Base-by-base conservation (phyloP, 2,329 filamentous ascomycete species). In the Simplicillium aogashimaense region DNA sequence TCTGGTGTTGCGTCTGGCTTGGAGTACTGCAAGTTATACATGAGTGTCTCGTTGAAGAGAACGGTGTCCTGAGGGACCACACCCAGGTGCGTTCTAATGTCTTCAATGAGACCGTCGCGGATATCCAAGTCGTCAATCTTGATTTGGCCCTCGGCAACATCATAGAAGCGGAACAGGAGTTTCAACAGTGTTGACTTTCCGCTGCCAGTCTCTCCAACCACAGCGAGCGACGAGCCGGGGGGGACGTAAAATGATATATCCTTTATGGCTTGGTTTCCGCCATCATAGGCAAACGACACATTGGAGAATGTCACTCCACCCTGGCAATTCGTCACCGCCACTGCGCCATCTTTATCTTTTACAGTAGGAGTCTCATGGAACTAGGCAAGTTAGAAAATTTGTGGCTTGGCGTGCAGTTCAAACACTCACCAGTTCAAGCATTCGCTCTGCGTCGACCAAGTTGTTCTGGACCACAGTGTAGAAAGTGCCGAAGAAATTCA, bases 11-110 rank as follows among this genome's bases (percentile, higher is more conserved):
- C 84, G 20, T 71, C 58, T 38, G 83, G 82, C 46, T 86, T 86
- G 45, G 86, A 85, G 56, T 92, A 92, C 55, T 78, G 81, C 45
- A 92, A 65, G 55, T 92, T 92, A 63, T 90, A 90, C 83, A 92
- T 87, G 45, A 92, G 65, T 1, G 82, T 83, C 56, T 90, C 86
- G 56, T 92, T 92, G 70, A 92, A 92, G 37, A 92, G 67, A 13
- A 92, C 81, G 3, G 87, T 94, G 52, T 95, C 88, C 60, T 95
- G 88, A 3, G 88, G 88, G 10, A 95, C 88, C 35, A 95, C 87
- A 33, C 87, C 88, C 52, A 94, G 92, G 55, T 86, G 81, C 43
- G 74, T 73, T 50, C 88, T 78, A 39, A 94, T 67, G 25, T 85
- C 90, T 60, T 94, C 86, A 51, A 94, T 92, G 2, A 85, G 89